Percentiles rank a stretch among this genome's conserved stretches.
Conservation (phyloP, 129 eudicot genomes). For the Tagetes erecta region DNA sequence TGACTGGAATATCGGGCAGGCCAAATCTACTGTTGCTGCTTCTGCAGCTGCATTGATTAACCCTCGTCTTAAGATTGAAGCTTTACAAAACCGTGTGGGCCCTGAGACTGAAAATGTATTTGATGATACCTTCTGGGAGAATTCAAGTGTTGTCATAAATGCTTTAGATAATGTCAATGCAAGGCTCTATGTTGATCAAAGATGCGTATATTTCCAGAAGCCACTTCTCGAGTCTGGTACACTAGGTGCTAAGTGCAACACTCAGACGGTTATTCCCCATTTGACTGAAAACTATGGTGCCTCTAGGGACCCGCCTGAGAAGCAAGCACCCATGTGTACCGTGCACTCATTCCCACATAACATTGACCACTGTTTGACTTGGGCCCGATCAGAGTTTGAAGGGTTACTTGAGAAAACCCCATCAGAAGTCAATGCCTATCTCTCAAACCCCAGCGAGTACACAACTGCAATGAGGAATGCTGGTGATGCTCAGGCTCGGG, state of each 20-base stretch:
- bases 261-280: conserved; percentile 94
- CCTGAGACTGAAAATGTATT: conserved; percentile 79
- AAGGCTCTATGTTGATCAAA: conserved; percentile 83
- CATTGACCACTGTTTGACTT: conserved; percentile 92
- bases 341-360: conserved; percentile 94
- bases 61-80: conserved; percentile 66
- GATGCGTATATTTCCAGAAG: conserved; percentile 92
- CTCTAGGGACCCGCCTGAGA: conserved; percentile 94
- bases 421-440: conserved; percentile 80
- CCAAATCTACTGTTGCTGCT: conserved; percentile 94
- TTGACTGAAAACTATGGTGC: conserved; percentile 94
- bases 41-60: conserved; percentile 72
- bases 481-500: conserved; percentile 89
- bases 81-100: conserved; percentile 95
- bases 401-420: conserved; percentile 93
- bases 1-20: conserved; percentile 98
- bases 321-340: conserved; percentile 92
- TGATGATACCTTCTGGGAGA: conserved; percentile 86
- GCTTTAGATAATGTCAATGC: conserved; percentile 93
- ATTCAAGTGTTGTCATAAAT: conserved; percentile 61
- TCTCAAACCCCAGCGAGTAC: conserved; percentile 67
- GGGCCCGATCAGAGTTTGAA: conserved; percentile 97
- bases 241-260: conserved; percentile 91
- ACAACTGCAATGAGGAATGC: conserved; percentile 67
- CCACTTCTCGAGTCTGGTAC: conserved; percentile 92